Percentiles rank a stretch among this genome's conserved stretches.
These are phyloP conservation scores for Coniella lustricola DNA, from an alignment of 2,329 filamentous ascomycete genomes.

Conservation along the genomic window DNA sequence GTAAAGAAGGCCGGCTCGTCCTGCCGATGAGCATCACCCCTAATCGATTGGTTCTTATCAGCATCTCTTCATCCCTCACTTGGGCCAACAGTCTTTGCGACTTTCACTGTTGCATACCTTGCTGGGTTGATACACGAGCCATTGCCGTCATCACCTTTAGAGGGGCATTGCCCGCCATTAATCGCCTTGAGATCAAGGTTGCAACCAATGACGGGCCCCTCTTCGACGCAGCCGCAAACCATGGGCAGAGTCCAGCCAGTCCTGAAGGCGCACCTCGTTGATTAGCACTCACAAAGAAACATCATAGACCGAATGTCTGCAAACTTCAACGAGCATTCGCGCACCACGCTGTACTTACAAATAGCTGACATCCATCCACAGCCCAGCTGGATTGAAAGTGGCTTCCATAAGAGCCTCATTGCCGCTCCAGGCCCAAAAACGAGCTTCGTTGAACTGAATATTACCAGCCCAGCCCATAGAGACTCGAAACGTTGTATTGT, in stretches of 20 bases:
- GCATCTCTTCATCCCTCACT: no score
- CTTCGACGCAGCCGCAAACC: not conserved
- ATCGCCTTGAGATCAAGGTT: not conserved
- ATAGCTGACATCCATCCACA: not conserved
- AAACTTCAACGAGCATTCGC: not conserved
- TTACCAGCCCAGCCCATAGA: not conserved
- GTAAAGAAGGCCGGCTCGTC: not conserved
- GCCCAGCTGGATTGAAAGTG: not conserved
- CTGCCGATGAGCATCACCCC: not conserved
- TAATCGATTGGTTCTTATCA: no score
- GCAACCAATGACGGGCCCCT: not conserved
- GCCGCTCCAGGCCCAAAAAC: not conserved
- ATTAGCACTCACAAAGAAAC: not conserved
- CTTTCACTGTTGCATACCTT: not conserved
- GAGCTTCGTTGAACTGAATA: not conserved
- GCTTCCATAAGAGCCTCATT: not conserved
- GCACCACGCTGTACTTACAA: not conserved
- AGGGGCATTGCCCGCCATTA: not conserved
- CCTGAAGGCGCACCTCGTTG: not conserved
- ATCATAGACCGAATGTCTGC: no score
- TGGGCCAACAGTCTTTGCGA: no score
- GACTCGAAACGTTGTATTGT: not conserved
- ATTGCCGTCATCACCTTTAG: not conserved
- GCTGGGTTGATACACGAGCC: not conserved
- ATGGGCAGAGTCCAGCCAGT: not conserved